These are phyloP conservation scores for Triticum aestivum DNA, from an alignment of 176 grass and related monocot genomes.

Conservation along the genomic window IWGSC_CS_RefSeq_v2.1 NC_057802.1:320769886-320770385, in stretches of 20 bases:
- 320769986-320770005: background rate
- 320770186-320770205: background rate
- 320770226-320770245: background rate
- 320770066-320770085: too few species aligned
- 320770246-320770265: slow-evolving; percentile 27
- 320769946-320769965: background rate
- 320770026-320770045: too few species aligned
- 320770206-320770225: background rate
- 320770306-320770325: too few species aligned
- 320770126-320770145: background rate
- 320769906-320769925: background rate
- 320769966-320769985: slow-evolving; percentile 5
- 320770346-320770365: slow-evolving; percentile 73
- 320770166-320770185: background rate
- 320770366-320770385: slow-evolving; percentile 77
- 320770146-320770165: background rate
- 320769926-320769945: background rate
- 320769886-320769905: background rate
- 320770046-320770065: too few species aligned
- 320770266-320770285: background rate
- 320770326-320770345: background rate
- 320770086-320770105: background rate
- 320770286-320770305: background rate
- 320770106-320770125: background rate
- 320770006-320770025: background rate